Base-by-base conservation (phyloP, 345 rosid species). In the Moringa oleifera region DNA sequence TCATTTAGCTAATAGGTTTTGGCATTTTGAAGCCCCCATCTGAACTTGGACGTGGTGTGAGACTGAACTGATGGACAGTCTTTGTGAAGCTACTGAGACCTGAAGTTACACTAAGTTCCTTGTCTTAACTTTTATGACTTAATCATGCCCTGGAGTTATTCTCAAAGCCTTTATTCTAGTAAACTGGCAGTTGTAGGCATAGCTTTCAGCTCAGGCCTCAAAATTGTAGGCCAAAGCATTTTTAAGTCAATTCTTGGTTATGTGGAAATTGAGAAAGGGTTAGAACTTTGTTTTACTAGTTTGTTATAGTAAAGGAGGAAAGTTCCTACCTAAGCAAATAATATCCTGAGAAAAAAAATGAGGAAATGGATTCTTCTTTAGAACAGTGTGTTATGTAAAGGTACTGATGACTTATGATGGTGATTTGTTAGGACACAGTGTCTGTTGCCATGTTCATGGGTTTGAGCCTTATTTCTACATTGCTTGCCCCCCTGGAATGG, bases 391-490 rank as follows among this genome's bases (percentile, higher is more conserved):
- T 0, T 45, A 20, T 46, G 24, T 28, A 9, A 63, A 36, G 20
- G 4, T 59, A 60, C 55, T 46, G 18, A 25, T 18, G 51, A 28
- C 20, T 62, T 53, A 2, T 61, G 8, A 51, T 68, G 58, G 55
- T 64, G 4, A 61, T 53, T 63, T 66, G 31, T 59, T 72, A 90
- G 99, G 99, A 50, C 86, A 86, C 51, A 94, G 96, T 75, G 97
- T 94, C 55, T 94, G 97, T 77, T 94, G 97, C 81, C 68, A 68
- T 64, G 96, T 86, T 67, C 99, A 94, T 80, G 97, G 99, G 25
- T 94, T 94, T 64, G 95, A 94, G 81, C 99, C 96, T 0, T 94
- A 94, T 78, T 88, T 94, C 76, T 94, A 90, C 70, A 85, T 90
- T 61, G 77, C 79, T 66, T 88, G 96, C 71, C 97, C 95, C 73